Base-by-base conservation (phyloP, 2,329 filamentous ascomycete genomes). In the Talaromyces sp. region DNA sequence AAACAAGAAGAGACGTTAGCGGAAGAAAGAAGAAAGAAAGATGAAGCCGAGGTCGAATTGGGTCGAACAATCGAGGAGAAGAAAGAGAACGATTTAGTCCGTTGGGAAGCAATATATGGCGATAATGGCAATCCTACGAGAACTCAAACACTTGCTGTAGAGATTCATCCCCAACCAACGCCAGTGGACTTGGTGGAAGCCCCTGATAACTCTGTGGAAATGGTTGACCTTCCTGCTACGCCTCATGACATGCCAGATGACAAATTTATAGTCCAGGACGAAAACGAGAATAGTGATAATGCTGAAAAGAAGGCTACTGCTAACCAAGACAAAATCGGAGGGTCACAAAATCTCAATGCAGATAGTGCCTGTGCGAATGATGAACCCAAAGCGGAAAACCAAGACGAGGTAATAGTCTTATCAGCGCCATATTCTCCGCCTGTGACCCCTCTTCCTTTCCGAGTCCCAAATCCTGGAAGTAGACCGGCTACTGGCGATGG, bases 51-150 rank as follows among this genome's bases (percentile, higher is more conserved):
- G 73, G 87, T 88, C 64, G 87, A 87, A 47, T 83, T 90, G 2
- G 92, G 91, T 3, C 84, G 87, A 62, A 84, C 86, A 62, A 67
- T 83, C 2, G 79, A 83, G 68, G 77, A 81, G 62, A 76, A 77
- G 39, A 82, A 80, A 52, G 73, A 77, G 41, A 72, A 73, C 37
- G 82, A 83, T 47, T 75, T 80, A 43, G 72, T 73, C 31, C 73
- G 87, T 67, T 97, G 93, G 93, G 93, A 97, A 74, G 85, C 85
- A 6, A 81, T 85, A 1, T 95, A 96, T 69, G 91, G 90, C 0
- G 82, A 90, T 67, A 62, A 62, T 19, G 31, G 64, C 45, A 52
- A 59, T 16, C 48, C 24, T 33, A 54, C 52, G 8, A 52, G 24
- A 27, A 43, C 22, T 9, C 33, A 35, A 56, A 52, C 22, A 19